phyloP scores from a whole-genome alignment of 345 rosid genomes.

The Euphorbia pulcherrima region DNA sequence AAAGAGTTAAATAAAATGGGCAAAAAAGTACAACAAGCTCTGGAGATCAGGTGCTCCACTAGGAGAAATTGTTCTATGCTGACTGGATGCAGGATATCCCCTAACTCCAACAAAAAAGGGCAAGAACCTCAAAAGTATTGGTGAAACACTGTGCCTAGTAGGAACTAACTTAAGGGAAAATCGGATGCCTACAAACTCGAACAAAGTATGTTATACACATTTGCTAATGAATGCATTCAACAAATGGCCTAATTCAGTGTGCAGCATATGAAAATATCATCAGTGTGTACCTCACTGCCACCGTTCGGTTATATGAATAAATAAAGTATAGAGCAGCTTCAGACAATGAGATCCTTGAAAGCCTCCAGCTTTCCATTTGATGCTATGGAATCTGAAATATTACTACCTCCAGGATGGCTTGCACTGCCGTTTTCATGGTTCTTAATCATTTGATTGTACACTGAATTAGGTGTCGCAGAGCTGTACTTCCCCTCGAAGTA shows the following conservation, averaged over 20 bases:
- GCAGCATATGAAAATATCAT: constrained; percentile 14
- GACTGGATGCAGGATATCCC: constrained; percentile 21
- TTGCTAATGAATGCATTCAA: constrained; percentile 42
- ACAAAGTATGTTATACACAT: constrained; percentile 45
- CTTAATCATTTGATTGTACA: constrained; percentile 37
- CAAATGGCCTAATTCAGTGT: constrained; percentile 11
- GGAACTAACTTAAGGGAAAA: constrained; percentile 16
- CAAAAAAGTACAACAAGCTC: constrained; percentile 45
- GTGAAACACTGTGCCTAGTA: constrained; percentile 22
- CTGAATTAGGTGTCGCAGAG: constrained; percentile 51
- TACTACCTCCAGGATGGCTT: constrained; percentile 37
- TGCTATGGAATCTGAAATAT: constrained; percentile 32
- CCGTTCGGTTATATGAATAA: constrained; percentile 13
- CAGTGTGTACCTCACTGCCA: not conserved
- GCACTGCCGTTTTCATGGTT: constrained; percentile 53
- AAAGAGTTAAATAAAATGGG: constrained; percentile 18
- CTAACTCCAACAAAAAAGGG: not conserved
- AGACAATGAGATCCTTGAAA: constrained; percentile 26
- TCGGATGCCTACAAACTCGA: constrained; percentile 26
- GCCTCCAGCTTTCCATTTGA: constrained; percentile 77
- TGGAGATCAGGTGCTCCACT: constrained; percentile 24
- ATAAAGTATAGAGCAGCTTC: constrained; percentile 10
- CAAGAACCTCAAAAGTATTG: constrained; percentile 6
- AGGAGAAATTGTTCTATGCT: constrained; percentile 19
- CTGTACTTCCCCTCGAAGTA: constrained; percentile 71